Evolutionary conservation across 495 filamentous ascomycete genomes (phyloP).

Genomic region (Lepraria neglecta): DNA sequence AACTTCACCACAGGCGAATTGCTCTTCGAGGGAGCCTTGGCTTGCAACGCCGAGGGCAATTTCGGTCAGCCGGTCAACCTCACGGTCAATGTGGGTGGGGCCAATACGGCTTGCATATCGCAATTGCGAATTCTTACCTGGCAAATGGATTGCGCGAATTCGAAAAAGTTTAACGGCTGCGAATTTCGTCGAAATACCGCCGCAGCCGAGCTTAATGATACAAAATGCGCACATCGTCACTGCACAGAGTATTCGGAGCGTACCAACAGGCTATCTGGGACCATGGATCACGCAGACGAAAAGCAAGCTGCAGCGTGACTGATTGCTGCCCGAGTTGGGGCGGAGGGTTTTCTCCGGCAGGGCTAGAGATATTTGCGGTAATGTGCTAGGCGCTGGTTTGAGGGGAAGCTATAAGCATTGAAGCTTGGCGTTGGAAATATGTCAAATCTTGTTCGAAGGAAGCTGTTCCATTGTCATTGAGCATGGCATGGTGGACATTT

Average conservation of each 20-base stretch:
- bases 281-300: conserved; percentile 11
- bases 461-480: too few relatives aligned
- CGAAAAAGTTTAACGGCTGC: neutral
- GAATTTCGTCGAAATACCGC: conserved; percentile 9
- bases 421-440: neutral
- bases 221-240: neutral
- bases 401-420: neutral
- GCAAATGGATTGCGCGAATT: conserved; percentile 12
- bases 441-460: too few relatives aligned
- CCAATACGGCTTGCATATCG: conserved; percentile 19
- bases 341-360: too few relatives aligned
- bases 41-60: conserved; percentile 15
- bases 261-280: conserved; percentile 18
- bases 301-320: neutral
- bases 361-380: neutral
- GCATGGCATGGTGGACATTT: too few relatives aligned
- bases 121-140: conserved; percentile 13
- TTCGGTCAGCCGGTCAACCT: conserved; percentile 13
- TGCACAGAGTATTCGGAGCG: neutral
- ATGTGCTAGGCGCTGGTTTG: neutral
- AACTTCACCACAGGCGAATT: conserved; percentile 16
- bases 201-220: neutral
- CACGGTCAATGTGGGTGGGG: conserved; percentile 13
- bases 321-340: neutral
- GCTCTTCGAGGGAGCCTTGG: conserved; percentile 16